These are phyloP conservation scores for Colletotrichum liriopes DNA, from an alignment of 2,329 filamentous ascomycete species.

Conservation along the genomic window DNA sequence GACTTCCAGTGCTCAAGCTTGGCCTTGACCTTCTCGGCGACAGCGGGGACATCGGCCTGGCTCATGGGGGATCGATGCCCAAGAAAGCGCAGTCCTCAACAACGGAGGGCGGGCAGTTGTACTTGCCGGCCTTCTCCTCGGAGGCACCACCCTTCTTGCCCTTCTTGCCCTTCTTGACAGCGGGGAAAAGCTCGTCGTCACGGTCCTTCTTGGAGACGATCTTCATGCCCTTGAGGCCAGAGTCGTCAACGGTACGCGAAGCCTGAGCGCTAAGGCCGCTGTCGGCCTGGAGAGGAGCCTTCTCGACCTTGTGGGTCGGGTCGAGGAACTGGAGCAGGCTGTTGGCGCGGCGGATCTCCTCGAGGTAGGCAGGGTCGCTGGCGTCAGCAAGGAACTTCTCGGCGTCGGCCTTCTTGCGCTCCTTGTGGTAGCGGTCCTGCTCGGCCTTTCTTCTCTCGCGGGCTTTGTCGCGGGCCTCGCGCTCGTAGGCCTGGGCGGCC, in stretches of 20 bases:
- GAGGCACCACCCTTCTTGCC: constrained; percentile 78
- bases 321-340: constrained; percentile 93
- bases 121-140: constrained; percentile 63
- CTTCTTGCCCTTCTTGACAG: constrained; percentile 91
- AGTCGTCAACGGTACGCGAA: constrained; percentile 86
- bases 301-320: constrained; percentile 77
- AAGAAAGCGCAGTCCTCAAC: constrained; percentile 92
- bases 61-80: constrained; percentile 91
- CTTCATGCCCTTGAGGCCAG: constrained; percentile 87
- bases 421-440: constrained; percentile 79
- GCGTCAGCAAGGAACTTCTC: constrained; percentile 85
- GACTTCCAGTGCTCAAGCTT: constrained; percentile 94
- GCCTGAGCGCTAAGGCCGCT: constrained; percentile 85
- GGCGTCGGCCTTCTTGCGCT: constrained; percentile 83
- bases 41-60: constrained; percentile 83
- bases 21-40: constrained; percentile 90
- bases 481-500: constrained; percentile 87
- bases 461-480: constrained; percentile 82
- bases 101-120: constrained; percentile 91
- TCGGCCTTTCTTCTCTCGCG: constrained; percentile 87
- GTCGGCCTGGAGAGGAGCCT: constrained; percentile 74
- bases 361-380: constrained; percentile 88
- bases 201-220: constrained; percentile 89
- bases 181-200: constrained; percentile 88
- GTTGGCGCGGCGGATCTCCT: constrained; percentile 92